Base-by-base conservation (phyloP, 148 eudicot species). In the Vaccinium vitisidaea region DNA sequence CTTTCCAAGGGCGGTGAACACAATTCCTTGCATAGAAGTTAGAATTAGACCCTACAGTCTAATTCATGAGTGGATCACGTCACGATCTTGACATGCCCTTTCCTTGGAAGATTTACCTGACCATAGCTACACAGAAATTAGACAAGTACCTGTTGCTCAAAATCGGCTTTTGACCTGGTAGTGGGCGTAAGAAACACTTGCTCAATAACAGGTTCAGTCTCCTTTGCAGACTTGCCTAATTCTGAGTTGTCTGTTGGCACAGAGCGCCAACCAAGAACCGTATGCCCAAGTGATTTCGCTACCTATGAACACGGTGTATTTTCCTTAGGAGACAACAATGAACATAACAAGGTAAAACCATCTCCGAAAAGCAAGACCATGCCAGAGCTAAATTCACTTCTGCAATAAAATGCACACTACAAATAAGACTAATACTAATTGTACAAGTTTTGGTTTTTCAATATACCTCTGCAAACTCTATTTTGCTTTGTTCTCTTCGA, bases 101-200 rank as follows among this genome's bases (percentile, higher is more conserved):
- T 36, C 39, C 39, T 36, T 36, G 39, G 39, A 36, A 36, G 39
- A 36, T 36, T 36, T 36, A 36, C 39, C 0, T 36, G 71, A 65
- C 9, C 25, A 65, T 10, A 67, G 73, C 74, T 30, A 27, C 30
- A 13, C 3, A 13, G 19, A 27, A 27, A 39, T 8, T 65, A 32
- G 56, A 53, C 14, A 61, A 79, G 58, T 61, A 97, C 99, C 95
- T 97, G 99, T 76, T 91, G 95, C 89, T 97, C 99, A 84, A 97
- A 87, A 86, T 94, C 95, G 5, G 92, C 95, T 88, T 94, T 92
- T 58, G 99, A 94, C 83, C 91, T 88, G 71, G 94, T 84, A 30
- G 94, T 88, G 23, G 96, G 91, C 52, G 99, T 94, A 82, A 97
- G 97, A 90, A 97, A 97, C 85, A 97, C 99, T 89, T 97, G 99